These are phyloP conservation scores for Phytomonas sp. DNA, from an alignment of 208 protist species.

Conservation along the genomic window DNA sequence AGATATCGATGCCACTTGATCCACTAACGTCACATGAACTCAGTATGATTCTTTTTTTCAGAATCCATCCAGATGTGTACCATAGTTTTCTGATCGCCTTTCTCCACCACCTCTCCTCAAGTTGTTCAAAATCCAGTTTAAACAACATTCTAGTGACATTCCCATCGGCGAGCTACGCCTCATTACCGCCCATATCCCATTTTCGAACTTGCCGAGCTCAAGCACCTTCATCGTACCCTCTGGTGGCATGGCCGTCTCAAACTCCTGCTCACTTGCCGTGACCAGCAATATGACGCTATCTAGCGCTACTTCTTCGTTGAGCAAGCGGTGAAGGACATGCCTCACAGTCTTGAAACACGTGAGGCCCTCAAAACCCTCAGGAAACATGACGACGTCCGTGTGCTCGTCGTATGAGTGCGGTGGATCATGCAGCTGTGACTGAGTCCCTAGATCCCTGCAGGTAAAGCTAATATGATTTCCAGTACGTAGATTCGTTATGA, in stretches of 20 bases:
- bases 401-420: conserved; percentile 97
- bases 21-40: neutral
- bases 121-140: conserved; percentile 89
- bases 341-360: conserved; percentile 61
- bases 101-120: conserved; percentile 14
- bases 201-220: conserved; percentile 78
- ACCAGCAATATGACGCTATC: conserved; percentile 84
- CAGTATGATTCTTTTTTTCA: neutral
- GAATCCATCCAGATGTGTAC: neutral
- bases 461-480: conserved; percentile 84
- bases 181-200: conserved; percentile 92
- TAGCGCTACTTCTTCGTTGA: conserved; percentile 80
- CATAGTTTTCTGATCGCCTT: neutral
- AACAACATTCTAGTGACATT: conserved; percentile 83
- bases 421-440: conserved; percentile 85
- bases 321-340: conserved; percentile 79
- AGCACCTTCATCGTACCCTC: conserved; percentile 82
- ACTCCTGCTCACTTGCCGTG: conserved; percentile 96
- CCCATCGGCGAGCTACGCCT: conserved; percentile 89
- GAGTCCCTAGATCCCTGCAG: conserved; percentile 97
- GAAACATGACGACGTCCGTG: conserved; percentile 91
- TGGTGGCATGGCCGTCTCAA: conserved; percentile 50
- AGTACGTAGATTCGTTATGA: conserved; percentile 93
- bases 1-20: neutral
- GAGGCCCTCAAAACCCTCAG: conserved; percentile 87